phyloP scores from a whole-genome alignment of 352 stramenopile genomes.

The Globisporangium middletonii region DNA sequence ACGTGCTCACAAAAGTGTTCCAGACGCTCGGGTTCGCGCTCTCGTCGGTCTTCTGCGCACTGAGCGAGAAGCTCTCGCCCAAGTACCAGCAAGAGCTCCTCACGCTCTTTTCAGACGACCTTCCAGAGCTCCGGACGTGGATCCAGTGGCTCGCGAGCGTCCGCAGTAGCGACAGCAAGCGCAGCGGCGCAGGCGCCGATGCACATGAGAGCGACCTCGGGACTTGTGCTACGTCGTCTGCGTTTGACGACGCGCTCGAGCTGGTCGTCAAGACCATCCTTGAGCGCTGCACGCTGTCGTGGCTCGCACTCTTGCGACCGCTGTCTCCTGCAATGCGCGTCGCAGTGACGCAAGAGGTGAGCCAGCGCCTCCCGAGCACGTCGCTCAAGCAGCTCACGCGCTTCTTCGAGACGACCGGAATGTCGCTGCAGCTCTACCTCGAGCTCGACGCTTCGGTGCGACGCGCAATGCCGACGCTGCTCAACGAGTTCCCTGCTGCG shows the following conservation, averaged over 20 bases:
- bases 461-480: conserved; percentile 21
- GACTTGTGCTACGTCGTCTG: neutral
- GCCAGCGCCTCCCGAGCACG: conserved; percentile 15
- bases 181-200: conserved; percentile 1
- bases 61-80: conserved; percentile 30
- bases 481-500: conserved; percentile 47
- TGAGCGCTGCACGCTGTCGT: conserved; percentile 40
- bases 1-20: conserved; percentile 45
- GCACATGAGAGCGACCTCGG: neutral
- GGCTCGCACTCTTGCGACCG: conserved; percentile 35
- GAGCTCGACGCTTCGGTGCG: conserved; percentile 30
- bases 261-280: conserved; percentile 37
- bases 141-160: conserved; percentile 34
- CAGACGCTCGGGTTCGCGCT: conserved; percentile 34
- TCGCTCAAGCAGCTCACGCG: conserved; percentile 46
- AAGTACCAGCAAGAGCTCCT: conserved; percentile 55
- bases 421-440: conserved; percentile 29
- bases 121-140: conserved; percentile 38
- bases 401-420: conserved; percentile 47
- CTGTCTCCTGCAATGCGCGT: conserved; percentile 23
- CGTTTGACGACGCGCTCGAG: conserved; percentile 20
- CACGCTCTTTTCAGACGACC: conserved; percentile 36
- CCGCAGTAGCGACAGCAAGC: conserved; percentile 6
- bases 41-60: conserved; percentile 28
- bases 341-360: conserved; percentile 21